These are phyloP conservation scores for Scutellaria galericulata DNA, from an alignment of 257 asterid genomes.

Conservation along the genomic window DNA sequence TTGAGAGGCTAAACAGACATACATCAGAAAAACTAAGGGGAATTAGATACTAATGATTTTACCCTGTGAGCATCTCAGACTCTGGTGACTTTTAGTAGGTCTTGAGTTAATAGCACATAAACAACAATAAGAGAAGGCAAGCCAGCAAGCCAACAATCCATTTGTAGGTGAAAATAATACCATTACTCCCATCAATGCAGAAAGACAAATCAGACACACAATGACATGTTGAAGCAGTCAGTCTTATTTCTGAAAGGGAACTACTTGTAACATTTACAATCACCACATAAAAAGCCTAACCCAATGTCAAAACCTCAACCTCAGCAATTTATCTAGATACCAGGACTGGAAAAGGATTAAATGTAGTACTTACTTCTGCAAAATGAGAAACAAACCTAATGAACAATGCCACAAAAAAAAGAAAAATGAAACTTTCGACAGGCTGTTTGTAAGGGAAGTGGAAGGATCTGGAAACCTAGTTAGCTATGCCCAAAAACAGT, in stretches of 20 bases:
- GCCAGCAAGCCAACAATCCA: neutral
- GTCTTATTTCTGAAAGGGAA: neutral
- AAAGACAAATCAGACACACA: slow-evolving; percentile 13
- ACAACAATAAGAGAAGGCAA: slow-evolving; percentile 14
- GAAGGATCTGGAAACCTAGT: slow-evolving; percentile 6
- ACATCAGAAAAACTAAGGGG: slow-evolving; percentile 11
- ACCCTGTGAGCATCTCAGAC: slow-evolving; percentile 15
- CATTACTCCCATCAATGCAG: slow-evolving; percentile 3
- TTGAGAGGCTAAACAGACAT: slow-evolving; percentile 7
- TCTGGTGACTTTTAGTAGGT: slow-evolving; percentile 9
- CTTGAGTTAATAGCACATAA: neutral
- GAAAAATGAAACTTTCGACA: neutral
- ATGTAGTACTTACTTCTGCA: slow-evolving; percentile 12
- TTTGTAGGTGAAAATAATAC: slow-evolving; percentile 17
- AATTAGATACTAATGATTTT: slow-evolving; percentile 21
- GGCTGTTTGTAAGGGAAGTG: slow-evolving; percentile 8
- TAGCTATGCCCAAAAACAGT: neutral
- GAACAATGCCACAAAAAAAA: neutral
- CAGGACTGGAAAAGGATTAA: neutral
- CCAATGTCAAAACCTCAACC: slow-evolving; percentile 2
- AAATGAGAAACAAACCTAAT: neutral
- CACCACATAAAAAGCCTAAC: slow-evolving; percentile 11
- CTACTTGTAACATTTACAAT: slow-evolving; percentile 1
- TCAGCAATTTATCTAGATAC: neutral
- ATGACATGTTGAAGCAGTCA: neutral